Evolutionary conservation across 2,329 filamentous ascomycete species (phyloP).

Genomic region (Domatiomyces catenatus): DNA sequence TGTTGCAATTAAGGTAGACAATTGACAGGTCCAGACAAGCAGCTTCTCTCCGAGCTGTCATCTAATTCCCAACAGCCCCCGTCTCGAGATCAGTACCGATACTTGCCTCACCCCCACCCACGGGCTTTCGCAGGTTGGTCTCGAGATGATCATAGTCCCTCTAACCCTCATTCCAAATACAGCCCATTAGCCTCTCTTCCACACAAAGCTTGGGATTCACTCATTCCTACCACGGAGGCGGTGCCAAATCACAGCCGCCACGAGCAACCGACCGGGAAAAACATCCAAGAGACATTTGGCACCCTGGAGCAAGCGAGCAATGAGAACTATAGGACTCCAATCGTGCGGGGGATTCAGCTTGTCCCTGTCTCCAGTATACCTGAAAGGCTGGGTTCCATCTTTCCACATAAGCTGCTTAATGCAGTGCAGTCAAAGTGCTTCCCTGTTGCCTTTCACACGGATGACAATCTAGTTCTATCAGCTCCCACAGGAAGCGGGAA

Average conservation of each 20-base stretch:
- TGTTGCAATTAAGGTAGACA: neutral
- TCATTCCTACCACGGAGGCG: neutral
- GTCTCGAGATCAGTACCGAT: neutral
- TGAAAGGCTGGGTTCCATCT: slow-evolving; percentile 53
- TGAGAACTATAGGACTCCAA: slow-evolving; percentile 24
- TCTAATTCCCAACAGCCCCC: neutral
- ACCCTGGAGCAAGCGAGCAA: neutral
- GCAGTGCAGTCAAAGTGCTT: slow-evolving; percentile 73
- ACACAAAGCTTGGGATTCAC: neutral
- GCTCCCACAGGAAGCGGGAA: slow-evolving; percentile 78
- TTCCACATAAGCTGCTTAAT: slow-evolving; percentile 63
- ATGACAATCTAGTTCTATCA: slow-evolving; percentile 64
- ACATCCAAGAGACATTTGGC: neutral
- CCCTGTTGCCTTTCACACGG: slow-evolving; percentile 45
- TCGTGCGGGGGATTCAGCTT: slow-evolving; percentile 45
- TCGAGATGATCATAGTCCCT: neutral
- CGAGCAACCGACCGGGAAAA: neutral
- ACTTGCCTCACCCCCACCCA: neutral
- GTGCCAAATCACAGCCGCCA: neutral
- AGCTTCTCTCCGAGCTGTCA: neutral
- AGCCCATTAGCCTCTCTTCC: neutral
- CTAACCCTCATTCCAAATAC: neutral
- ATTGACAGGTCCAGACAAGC: neutral
- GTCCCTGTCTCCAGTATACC: slow-evolving; percentile 47
- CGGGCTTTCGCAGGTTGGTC: neutral